phyloP scores from a whole-genome alignment of 2,329 filamentous ascomycete species.

The Harringtonia lauricola region DNA sequence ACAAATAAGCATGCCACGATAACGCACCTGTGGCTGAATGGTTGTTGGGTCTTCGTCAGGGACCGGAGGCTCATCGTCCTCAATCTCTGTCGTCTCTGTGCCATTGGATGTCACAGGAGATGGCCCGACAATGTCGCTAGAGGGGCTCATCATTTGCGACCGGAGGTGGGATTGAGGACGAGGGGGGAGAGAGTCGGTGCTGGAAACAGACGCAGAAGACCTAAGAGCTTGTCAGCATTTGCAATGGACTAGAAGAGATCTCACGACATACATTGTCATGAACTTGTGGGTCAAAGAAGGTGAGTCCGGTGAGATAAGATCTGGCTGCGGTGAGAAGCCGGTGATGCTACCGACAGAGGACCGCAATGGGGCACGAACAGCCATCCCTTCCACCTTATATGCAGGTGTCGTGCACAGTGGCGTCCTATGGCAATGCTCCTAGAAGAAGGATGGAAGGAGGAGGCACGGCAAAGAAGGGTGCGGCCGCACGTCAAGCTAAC shows the following conservation, averaged over 20 bases:
- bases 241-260: constrained; percentile 10
- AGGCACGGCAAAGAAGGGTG: not conserved
- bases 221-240: constrained; percentile 11
- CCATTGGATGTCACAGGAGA: constrained; percentile 80
- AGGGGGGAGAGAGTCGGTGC: constrained; percentile 35
- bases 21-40: constrained; percentile 25
- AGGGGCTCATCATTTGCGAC: constrained; percentile 47
- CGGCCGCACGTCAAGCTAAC: not conserved
- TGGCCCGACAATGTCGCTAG: constrained; percentile 62
- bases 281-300: constrained; percentile 21
- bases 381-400: constrained; percentile 28
- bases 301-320: not conserved
- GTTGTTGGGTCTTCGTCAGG: not conserved
- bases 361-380: constrained; percentile 50
- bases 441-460: not conserved
- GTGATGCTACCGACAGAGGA: constrained; percentile 49
- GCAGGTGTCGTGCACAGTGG: not conserved
- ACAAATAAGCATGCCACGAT: not conserved
- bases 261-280: constrained; percentile 37
- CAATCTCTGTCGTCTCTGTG: constrained; percentile 74
- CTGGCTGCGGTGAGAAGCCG: constrained; percentile 35
- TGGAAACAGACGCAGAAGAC: constrained; percentile 23
- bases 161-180: constrained; percentile 39
- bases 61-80: constrained; percentile 48
- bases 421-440: not conserved